Conservation (phyloP, 1,284 basidiomycete species). For the Sparassis latifolia region DNA sequence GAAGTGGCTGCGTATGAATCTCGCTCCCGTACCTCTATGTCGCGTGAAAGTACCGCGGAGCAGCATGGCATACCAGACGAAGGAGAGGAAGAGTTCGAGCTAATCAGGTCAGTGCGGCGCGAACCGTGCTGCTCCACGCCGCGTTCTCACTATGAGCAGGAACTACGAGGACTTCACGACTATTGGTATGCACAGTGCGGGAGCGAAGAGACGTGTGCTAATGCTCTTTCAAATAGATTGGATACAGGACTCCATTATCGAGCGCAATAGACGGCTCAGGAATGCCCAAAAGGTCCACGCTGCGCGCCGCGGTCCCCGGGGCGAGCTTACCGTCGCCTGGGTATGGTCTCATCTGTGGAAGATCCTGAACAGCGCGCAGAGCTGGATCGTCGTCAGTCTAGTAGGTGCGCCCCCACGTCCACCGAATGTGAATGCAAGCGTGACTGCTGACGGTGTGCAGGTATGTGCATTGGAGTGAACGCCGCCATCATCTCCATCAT, state of each 20-base stretch:
- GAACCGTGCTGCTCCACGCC: neutral
- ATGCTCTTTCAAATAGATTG: conserved; percentile 51
- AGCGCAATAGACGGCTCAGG: conserved; percentile 70
- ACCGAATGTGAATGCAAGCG: neutral
- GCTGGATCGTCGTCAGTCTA: conserved; percentile 75
- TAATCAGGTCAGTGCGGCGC: conserved; percentile 21
- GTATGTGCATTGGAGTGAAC: conserved; percentile 87
- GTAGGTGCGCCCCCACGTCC: conserved; percentile 57
- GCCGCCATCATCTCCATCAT: conserved; percentile 94
- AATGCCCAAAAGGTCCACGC: conserved; percentile 43
- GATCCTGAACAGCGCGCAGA: conserved; percentile 44
- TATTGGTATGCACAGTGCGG: conserved; percentile 44
- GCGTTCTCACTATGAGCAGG: conserved; percentile 27
- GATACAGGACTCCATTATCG: conserved; percentile 91
- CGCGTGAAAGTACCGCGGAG: conserved; percentile 11
- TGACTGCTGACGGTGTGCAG: conserved; percentile 34
- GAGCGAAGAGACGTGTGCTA: conserved; percentile 4
- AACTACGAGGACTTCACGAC: conserved; percentile 84
- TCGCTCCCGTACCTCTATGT: conserved; percentile 8
- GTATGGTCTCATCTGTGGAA: conserved; percentile 59
- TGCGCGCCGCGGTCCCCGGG: conserved; percentile 45
- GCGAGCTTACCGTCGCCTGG: conserved; percentile 46
- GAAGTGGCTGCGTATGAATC: neutral
- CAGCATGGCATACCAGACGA: conserved; percentile 15
- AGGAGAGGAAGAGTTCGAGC: conserved; percentile 23